Percentiles rank a stretch among this genome's conserved stretches.
Conservation (phyloP, 306 rosid species). For the Dicorynia guianensis region DNA sequence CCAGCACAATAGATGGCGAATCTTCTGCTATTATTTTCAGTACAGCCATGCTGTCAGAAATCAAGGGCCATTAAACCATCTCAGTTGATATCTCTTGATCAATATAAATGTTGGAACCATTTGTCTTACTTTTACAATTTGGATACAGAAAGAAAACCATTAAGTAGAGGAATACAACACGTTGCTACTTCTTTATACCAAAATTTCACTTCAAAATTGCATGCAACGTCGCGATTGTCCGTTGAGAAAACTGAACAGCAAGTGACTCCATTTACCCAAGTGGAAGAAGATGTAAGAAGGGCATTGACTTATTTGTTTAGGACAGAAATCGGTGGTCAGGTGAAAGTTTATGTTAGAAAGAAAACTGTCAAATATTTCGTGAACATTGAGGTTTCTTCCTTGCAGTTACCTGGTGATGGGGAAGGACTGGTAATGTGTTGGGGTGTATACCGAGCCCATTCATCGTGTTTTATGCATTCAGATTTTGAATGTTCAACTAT, state of each 20-base stretch:
- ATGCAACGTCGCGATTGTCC: conserved; percentile 57
- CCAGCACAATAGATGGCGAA: conserved; percentile 58
- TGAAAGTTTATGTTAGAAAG: conserved; percentile 70
- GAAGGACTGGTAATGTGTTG: conserved; percentile 62
- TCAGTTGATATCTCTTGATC: conserved; percentile 43
- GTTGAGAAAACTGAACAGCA: conserved; percentile 46
- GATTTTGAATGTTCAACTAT: conserved; percentile 40
- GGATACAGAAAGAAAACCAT: conserved; percentile 42
- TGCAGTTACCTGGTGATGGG: conserved; percentile 39
- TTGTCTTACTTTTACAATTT: conserved; percentile 43
- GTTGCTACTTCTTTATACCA: conserved; percentile 6
- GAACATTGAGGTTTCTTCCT: conserved; percentile 62
- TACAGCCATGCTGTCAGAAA: conserved; percentile 37
- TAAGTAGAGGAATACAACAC: conserved; percentile 41
- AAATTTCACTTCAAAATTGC: conserved; percentile 41
- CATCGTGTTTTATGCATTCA: conserved; percentile 47
- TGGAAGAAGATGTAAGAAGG: conserved; percentile 50
- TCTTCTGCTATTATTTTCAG: conserved; percentile 49
- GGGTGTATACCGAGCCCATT: conserved; percentile 71
- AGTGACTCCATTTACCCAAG: conserved; percentile 38
- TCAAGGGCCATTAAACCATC: conserved; percentile 37
- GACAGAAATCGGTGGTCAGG: conserved; percentile 73
- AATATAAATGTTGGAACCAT: conserved; percentile 32
- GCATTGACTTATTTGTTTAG: conserved; percentile 69
- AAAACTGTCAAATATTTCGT: conserved; percentile 55